These are phyloP conservation scores for Fistulina hepatica DNA, from an alignment of 1,284 basidiomycete genomes.

Conservation along the genomic window DNA sequence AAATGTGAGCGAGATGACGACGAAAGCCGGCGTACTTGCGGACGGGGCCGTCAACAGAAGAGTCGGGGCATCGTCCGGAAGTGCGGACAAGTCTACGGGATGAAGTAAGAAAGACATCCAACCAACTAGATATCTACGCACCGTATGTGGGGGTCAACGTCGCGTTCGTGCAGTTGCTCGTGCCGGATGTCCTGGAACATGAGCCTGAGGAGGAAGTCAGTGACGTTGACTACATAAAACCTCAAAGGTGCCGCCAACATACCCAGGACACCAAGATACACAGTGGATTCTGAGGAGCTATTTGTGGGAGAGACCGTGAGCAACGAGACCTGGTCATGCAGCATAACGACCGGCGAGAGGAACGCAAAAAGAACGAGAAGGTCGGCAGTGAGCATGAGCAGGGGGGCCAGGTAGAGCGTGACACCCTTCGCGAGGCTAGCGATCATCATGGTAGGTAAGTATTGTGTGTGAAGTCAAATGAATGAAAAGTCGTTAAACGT, in stretches of 20 bases:
- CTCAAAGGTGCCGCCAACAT: slow-evolving; percentile 6
- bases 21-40: slow-evolving; percentile 50
- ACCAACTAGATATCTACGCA: slow-evolving; percentile 22
- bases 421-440: slow-evolving; percentile 57
- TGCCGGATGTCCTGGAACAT: slow-evolving; percentile 36
- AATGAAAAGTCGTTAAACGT: slow-evolving; percentile 7
- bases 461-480: slow-evolving; percentile 1
- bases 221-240: not conserved
- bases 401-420: slow-evolving; percentile 57
- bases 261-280: slow-evolving; percentile 61
- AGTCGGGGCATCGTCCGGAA: slow-evolving; percentile 46
- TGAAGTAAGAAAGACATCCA: not conserved
- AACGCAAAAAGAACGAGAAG: slow-evolving; percentile 56
- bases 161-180: slow-evolving; percentile 44
- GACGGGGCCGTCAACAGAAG: slow-evolving; percentile 50
- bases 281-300: slow-evolving; percentile 41
- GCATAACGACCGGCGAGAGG: slow-evolving; percentile 48
- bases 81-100: slow-evolving; percentile 45
- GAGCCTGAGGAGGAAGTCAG: too few relatives aligned
- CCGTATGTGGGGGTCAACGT: slow-evolving; percentile 54
- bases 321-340: slow-evolving; percentile 52
- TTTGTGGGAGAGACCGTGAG: slow-evolving; percentile 51
- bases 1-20: slow-evolving; percentile 50
- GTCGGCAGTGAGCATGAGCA: slow-evolving; percentile 53
- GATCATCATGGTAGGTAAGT: slow-evolving; percentile 41